Evolutionary conservation across 495 filamentous ascomycete genomes (phyloP).

Genomic region (Geopyxis carbonaria): DNA sequence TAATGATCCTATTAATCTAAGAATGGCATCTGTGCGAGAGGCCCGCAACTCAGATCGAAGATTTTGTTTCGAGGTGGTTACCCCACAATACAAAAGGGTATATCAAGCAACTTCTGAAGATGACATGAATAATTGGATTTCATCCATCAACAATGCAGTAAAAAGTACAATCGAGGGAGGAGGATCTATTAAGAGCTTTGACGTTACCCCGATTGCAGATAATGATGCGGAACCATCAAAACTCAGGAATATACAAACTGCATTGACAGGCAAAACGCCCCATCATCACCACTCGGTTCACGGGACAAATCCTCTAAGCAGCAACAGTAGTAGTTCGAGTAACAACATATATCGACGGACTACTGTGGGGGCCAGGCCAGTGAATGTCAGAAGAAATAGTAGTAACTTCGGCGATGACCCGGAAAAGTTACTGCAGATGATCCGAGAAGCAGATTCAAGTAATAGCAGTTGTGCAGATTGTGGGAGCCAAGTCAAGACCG

Average conservation of each 20-base stretch:
- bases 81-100: slow-evolving; percentile 86
- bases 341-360: slow-evolving; percentile 59
- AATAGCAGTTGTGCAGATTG: slow-evolving; percentile 95
- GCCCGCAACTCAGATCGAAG: slow-evolving; percentile 83
- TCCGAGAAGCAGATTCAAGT: slow-evolving; percentile 80
- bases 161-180: slow-evolving; percentile 87
- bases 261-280: slow-evolving; percentile 82
- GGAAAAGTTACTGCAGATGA: slow-evolving; percentile 63
- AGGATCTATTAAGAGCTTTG: slow-evolving; percentile 29
- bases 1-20: slow-evolving; percentile 94
- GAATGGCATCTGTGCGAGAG: slow-evolving; percentile 91
- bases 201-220: slow-evolving; percentile 19
- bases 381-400: slow-evolving; percentile 41
- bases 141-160: slow-evolving; percentile 88
- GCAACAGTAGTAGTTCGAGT: slow-evolving; percentile 24
- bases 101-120: slow-evolving; percentile 97
- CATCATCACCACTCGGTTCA: slow-evolving; percentile 35
- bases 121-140: slow-evolving; percentile 94
- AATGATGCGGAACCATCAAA: slow-evolving; percentile 25
- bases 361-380: slow-evolving; percentile 79
- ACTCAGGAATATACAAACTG: slow-evolving; percentile 36
- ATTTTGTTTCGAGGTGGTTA: slow-evolving; percentile 98
- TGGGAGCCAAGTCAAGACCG: slow-evolving; percentile 73
- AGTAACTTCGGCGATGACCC: slow-evolving; percentile 65
- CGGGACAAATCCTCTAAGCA: slow-evolving; percentile 21